Conservation (phyloP, 148 eudicot species). For the Vaccinium darrowii region DNA sequence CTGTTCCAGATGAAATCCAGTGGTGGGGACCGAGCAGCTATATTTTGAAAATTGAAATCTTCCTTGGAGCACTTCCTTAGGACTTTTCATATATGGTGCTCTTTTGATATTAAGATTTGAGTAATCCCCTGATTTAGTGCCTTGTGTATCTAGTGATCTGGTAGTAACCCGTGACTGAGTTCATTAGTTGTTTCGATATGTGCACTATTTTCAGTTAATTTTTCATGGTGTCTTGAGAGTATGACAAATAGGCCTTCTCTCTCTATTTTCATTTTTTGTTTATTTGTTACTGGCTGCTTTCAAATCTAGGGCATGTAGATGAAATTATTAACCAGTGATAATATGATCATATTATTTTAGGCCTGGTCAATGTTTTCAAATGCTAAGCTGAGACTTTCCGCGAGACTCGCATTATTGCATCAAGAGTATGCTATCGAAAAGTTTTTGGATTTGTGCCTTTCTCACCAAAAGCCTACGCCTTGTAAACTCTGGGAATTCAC, state of each 20-base stretch:
- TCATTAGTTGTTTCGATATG: not conserved
- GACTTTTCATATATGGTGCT: not conserved
- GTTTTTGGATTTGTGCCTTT: not conserved
- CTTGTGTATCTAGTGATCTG: not conserved
- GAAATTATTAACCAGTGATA: not conserved
- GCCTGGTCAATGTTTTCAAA: not conserved
- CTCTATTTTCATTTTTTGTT: not conserved
- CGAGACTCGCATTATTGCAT: not conserved
- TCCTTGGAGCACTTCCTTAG: not conserved
- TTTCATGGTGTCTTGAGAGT: not conserved
- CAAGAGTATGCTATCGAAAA: not conserved
- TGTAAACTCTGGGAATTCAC: not conserved
- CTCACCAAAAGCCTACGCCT: not conserved
- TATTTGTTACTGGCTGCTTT: not conserved
- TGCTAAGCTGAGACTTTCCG: not conserved
- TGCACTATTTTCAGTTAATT: constrained; percentile 3
- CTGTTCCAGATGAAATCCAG: constrained; percentile 7
- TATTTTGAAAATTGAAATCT: not conserved
- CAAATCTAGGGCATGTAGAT: not conserved
- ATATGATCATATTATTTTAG: not conserved
- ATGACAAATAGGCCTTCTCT: not conserved
- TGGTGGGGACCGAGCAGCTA: not conserved
- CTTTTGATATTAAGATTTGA: not conserved
- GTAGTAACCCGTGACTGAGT: not conserved
- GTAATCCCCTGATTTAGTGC: not conserved